Evolutionary conservation across 2,329 filamentous ascomycete species (phyloP).

Genomic region (Fusarium sp.): DNA sequence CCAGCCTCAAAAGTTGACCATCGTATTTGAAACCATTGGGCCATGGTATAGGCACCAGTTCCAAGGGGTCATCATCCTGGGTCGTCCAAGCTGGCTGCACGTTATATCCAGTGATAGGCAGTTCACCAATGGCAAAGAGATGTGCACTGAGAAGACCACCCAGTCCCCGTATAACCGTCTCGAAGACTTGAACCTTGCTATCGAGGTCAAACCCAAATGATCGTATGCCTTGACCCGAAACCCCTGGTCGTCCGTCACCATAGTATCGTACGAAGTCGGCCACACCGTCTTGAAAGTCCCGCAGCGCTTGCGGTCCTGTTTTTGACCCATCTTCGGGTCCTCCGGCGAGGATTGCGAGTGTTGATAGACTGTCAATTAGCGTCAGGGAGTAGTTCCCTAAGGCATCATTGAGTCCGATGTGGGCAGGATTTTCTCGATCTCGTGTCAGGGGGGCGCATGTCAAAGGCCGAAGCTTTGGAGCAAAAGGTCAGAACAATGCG

Average conservation of each 20-base stretch:
- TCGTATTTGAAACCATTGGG: constrained; percentile 83
- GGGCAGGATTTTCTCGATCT: constrained; percentile 80
- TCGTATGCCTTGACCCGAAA: constrained; percentile 75
- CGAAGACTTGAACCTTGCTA: constrained; percentile 98
- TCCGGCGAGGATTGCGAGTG: constrained; percentile 90
- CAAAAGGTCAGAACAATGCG: constrained; percentile 34
- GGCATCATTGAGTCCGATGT: constrained; percentile 92
- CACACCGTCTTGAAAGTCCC: constrained; percentile 84
- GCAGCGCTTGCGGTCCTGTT: constrained; percentile 63
- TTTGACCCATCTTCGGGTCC: constrained; percentile 61
- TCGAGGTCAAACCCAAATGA: constrained; percentile 91
- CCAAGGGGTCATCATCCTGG: constrained; percentile 55
- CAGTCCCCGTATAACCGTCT: constrained; percentile 93
- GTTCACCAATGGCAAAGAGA: constrained; percentile 88
- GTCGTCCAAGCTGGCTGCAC: constrained; percentile 54
- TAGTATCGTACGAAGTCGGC: constrained; percentile 81
- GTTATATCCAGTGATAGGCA: constrained; percentile 85
- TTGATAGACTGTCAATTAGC: constrained; percentile 93
- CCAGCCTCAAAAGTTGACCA: constrained; percentile 89
- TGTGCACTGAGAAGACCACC: constrained; percentile 93
- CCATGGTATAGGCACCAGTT: constrained; percentile 73
- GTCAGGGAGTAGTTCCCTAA: constrained; percentile 97
- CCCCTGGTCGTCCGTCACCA: constrained; percentile 80
- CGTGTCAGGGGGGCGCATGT: constrained; percentile 86
- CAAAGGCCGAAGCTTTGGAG: constrained; percentile 77